phyloP scores from a whole-genome alignment of 441 rosid genomes.

The Eruca vesicaria region DNA sequence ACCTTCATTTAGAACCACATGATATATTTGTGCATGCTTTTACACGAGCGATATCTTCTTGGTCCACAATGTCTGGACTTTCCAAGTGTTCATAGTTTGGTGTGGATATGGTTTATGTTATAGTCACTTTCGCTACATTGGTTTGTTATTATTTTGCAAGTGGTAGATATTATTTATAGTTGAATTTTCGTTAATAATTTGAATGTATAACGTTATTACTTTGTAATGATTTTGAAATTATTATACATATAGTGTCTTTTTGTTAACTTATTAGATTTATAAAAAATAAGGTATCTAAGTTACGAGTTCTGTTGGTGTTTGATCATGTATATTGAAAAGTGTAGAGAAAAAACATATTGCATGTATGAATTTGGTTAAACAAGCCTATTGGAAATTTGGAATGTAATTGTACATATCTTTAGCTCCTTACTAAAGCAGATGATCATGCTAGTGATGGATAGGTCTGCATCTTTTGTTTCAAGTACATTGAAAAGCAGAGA shows the following conservation, averaged over 20 bases:
- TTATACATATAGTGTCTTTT: background rate
- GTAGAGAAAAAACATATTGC: background rate
- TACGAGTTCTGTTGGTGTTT: background rate
- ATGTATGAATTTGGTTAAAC: too few relatives aligned
- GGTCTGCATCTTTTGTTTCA: background rate
- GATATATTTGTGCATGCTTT: background rate
- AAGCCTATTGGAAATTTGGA: too few relatives aligned
- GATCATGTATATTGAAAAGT: background rate
- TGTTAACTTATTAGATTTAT: background rate
- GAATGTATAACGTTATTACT: background rate
- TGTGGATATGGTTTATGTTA: background rate
- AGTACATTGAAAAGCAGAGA: too few relatives aligned
- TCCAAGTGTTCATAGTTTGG: background rate
- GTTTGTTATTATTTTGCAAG: background rate
- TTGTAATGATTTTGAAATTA: background rate
- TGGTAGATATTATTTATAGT: background rate
- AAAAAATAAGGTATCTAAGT: background rate
- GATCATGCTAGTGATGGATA: background rate
- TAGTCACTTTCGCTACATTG: background rate
- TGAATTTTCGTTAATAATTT: background rate
- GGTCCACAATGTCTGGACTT: constrained; percentile 6
- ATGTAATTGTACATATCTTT: background rate
- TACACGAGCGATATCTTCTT: constrained; percentile 1
- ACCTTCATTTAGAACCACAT: background rate
- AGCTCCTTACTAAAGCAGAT: background rate